Evolutionary conservation across 2,329 filamentous ascomycete species (phyloP), one percentile per base, ranked within the genome.

Genomic region (Trichoderma sp.): DNA sequence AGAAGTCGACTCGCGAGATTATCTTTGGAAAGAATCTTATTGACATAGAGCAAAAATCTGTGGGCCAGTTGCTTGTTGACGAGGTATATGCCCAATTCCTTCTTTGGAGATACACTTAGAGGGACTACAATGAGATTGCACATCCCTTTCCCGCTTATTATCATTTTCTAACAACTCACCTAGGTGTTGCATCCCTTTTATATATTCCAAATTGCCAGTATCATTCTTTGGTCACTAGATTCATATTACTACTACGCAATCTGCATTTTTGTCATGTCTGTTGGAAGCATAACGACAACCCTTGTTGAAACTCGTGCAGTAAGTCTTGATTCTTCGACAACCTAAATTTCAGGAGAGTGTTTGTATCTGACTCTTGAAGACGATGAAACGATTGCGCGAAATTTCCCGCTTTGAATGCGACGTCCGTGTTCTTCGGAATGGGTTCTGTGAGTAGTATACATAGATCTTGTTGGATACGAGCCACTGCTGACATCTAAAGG

Each of bases 181-280:
- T 9, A 92, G 87, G 93, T 92, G 22, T 93, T 99, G 74, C 95
- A 99, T 76, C 96, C 95, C 0, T 99, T 99, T 78, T 99, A 99
- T 77, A 91, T 99, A 67, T 99, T 99, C 76, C 95, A 99, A 79
- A 90, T 98, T 74, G 94, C 94, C 57, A 98, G 95, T 82, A 83
- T 99, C 71, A 80, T 97, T 48, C 87, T 99, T 4, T 99, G 95
- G 95, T 97, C 94, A 10, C 77, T 97, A 72, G 95, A 99, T 76
- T 86, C 96, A 74, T 99, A 99, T 78, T 99, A 97, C 77, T 99
- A 98, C 81, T 99, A 99, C 79, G 95, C 95, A 5, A 86, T 89
- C 17, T 97, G 94, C 77, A 99, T 99, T 73, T 97, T 99, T 73
- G 76, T 94, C 69, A 98, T 99, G 79, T 99, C 96, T 0, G 86